These are phyloP conservation scores for Aspergillus fumigatiaffinis DNA, from an alignment of 2,329 filamentous ascomycete species.

Conservation along the genomic window DNA sequence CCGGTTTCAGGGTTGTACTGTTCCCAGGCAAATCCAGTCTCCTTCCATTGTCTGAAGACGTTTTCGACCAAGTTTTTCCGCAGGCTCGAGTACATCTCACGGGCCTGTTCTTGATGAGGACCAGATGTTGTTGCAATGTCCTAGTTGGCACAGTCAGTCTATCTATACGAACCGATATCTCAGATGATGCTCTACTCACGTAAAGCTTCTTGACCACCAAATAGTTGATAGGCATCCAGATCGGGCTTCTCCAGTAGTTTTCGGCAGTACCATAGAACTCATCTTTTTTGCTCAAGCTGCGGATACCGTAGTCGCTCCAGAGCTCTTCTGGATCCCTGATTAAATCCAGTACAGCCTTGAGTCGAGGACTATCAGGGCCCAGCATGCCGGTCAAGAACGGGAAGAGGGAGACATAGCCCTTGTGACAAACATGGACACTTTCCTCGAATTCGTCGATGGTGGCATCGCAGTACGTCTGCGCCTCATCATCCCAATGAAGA, in stretches of 20 bases:
- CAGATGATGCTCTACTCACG: slow-evolving; percentile 51
- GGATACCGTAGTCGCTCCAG: slow-evolving; percentile 85
- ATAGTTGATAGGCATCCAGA: slow-evolving; percentile 98
- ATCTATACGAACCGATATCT: neutral
- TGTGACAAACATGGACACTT: slow-evolving; percentile 84
- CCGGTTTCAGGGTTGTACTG: slow-evolving; percentile 96
- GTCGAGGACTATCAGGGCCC: slow-evolving; percentile 65
- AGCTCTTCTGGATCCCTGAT: slow-evolving; percentile 77
- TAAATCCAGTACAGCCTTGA: slow-evolving; percentile 72
- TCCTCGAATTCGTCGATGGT: slow-evolving; percentile 96
- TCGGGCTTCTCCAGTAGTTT: slow-evolving; percentile 93
- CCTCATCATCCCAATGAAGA: slow-evolving; percentile 82
- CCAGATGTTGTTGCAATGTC: slow-evolving; percentile 61
- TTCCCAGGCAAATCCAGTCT: slow-evolving; percentile 97
- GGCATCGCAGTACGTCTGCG: slow-evolving; percentile 86
- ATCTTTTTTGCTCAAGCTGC: slow-evolving; percentile 81
- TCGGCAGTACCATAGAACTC: slow-evolving; percentile 83
- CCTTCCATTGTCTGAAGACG: slow-evolving; percentile 80
- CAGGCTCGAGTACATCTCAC: slow-evolving; percentile 70
- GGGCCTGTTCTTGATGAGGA: slow-evolving; percentile 65
- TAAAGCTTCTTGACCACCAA: slow-evolving; percentile 73
- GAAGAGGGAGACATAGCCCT: slow-evolving; percentile 91
- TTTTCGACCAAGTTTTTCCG: slow-evolving; percentile 84
- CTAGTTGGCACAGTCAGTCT: slow-evolving; percentile 38
- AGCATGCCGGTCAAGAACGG: slow-evolving; percentile 85